These are phyloP conservation scores for Lenzites betulinus DNA, from an alignment of 768 basidiomycete genomes.

Conservation along the genomic window DNA sequence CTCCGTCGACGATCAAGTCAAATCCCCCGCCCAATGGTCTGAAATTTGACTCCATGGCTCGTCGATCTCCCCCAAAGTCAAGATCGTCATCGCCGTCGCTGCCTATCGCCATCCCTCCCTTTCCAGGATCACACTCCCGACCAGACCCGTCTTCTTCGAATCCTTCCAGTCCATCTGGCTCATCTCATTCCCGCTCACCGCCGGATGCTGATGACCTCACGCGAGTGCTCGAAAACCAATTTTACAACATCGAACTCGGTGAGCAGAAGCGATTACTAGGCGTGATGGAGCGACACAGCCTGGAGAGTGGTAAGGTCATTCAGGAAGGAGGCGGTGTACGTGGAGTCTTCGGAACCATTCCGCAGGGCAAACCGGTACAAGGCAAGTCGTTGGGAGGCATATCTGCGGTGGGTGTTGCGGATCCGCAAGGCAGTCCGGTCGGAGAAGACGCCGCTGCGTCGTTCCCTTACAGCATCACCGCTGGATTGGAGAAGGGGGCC, in stretches of 20 bases:
- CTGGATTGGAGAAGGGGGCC: constrained; percentile 90
- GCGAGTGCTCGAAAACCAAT: constrained; percentile 87
- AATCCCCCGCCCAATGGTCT: not conserved
- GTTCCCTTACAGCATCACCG: constrained; percentile 93
- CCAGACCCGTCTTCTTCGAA: not conserved
- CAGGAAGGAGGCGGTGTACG: constrained; percentile 12
- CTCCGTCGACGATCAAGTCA: not conserved
- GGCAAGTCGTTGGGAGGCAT: constrained; percentile 18
- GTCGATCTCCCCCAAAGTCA: constrained; percentile 8
- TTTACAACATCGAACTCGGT: constrained; percentile 88
- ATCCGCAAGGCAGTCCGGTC: not conserved
- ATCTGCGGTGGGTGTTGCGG: not conserved
- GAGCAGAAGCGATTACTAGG: constrained; percentile 89
- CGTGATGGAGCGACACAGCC: constrained; percentile 88
- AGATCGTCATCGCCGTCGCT: constrained; percentile 4
- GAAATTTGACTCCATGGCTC: not conserved
- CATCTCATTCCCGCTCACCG: constrained; percentile 12
- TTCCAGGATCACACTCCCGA: not conserved
- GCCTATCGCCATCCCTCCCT: not conserved
- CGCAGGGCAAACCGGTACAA: not conserved
- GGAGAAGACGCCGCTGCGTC: constrained; percentile 14
- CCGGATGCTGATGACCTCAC: constrained; percentile 58
- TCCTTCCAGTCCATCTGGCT: constrained; percentile 7
- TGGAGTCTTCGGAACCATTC: constrained; percentile 4
- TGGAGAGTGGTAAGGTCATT: constrained; percentile 46